Conservation (phyloP, 1,284 basidiomycete genomes). For the Salmacisia buchloeana region DNA sequence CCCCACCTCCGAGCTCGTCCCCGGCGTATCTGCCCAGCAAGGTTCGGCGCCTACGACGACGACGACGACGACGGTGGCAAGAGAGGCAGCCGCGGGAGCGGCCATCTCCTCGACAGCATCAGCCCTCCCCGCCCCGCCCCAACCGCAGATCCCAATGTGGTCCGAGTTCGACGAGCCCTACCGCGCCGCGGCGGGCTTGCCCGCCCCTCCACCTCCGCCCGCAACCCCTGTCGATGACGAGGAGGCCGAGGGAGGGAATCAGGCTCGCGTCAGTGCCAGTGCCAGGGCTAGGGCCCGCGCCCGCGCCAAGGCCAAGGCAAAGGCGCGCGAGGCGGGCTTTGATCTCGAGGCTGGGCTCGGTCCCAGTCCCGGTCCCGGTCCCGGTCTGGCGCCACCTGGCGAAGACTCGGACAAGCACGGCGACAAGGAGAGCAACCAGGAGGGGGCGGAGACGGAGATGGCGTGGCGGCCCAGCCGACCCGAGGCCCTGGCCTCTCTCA, state of each 20-base stretch:
- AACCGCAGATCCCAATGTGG: neutral
- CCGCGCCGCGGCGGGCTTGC: neutral
- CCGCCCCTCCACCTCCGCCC: neutral
- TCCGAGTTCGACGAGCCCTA: slow-evolving; percentile 8
- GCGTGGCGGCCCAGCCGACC: too few species aligned
- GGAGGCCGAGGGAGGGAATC: neutral
- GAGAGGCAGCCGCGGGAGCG: neutral
- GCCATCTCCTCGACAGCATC: neutral
- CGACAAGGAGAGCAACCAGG: too few species aligned
- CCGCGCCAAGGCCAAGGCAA: neutral
- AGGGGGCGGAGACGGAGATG: too few species aligned
- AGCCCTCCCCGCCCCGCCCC: slow-evolving; percentile 6
- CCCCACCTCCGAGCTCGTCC: neutral
- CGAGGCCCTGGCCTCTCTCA: too few species aligned
- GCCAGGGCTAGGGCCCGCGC: neutral
- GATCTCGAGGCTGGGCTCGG: neutral
- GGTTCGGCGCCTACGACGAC: neutral
- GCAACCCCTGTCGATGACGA: neutral
- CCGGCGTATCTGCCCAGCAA: neutral
- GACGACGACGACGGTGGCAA: neutral
- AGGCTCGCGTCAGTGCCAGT: neutral
- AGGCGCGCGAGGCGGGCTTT: slow-evolving; percentile 1
- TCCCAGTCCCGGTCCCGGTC: neutral
- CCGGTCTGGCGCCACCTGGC: neutral
- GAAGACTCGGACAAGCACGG: too few species aligned